Conservation (phyloP, 2,329 filamentous ascomycete species). For the Davidsoniella virescens region DNA sequence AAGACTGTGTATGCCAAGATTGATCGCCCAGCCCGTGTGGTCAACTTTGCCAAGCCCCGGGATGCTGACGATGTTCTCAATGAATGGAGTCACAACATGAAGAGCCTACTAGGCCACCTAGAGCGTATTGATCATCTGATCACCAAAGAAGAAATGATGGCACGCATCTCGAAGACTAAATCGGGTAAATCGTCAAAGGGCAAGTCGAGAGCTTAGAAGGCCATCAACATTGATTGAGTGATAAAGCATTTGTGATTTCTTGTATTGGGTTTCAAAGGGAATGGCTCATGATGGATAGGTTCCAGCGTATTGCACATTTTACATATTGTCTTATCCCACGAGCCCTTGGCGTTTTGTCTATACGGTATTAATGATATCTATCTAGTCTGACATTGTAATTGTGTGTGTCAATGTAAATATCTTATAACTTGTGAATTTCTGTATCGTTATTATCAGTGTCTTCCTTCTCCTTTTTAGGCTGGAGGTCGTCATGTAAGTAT, state of each 20-base stretch:
- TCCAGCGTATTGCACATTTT: slow-evolving; percentile 20
- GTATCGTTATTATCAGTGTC: background rate
- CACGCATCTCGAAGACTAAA: slow-evolving; percentile 44
- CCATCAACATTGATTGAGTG: background rate
- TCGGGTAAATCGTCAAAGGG: slow-evolving; percentile 23
- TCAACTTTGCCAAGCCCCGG: slow-evolving; percentile 86
- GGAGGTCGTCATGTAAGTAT: slow-evolving; percentile 17
- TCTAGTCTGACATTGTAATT: background rate
- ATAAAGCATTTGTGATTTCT: background rate
- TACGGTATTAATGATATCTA: slow-evolving; percentile 13
- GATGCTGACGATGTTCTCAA: slow-evolving; percentile 94
- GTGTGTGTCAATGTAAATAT: background rate
- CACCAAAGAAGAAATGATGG: slow-evolving; percentile 99
- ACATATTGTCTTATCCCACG: slow-evolving; percentile 18
- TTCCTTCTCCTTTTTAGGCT: slow-evolving; percentile 7
- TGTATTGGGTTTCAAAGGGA: no score
- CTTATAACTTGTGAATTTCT: background rate
- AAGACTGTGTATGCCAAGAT: slow-evolving; percentile 99
- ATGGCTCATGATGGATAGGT: slow-evolving; percentile 15
- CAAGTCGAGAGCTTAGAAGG: slow-evolving; percentile 17
- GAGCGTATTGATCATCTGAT: slow-evolving; percentile 95
- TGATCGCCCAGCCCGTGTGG: slow-evolving; percentile 77
- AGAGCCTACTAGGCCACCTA: slow-evolving; percentile 67
- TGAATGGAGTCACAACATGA: slow-evolving; percentile 98
- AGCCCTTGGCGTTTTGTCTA: slow-evolving; percentile 13